phyloP scores from a whole-genome alignment of 306 rosid genomes.

The Casuarina cunninghamiana region DNA sequence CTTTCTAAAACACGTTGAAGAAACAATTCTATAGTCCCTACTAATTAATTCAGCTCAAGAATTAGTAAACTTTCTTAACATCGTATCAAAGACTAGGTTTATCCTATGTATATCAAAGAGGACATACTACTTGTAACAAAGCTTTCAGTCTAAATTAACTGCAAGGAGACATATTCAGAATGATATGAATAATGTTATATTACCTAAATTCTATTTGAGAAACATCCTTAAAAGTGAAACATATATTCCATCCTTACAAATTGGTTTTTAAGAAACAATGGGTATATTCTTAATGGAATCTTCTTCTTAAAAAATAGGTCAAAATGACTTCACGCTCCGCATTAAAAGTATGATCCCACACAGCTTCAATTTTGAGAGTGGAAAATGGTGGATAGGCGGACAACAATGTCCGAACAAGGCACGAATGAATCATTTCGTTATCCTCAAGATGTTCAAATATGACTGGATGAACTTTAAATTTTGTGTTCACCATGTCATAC shows the following conservation, averaged over 20 bases:
- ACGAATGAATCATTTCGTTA: neutral
- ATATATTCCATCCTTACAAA: too few species aligned
- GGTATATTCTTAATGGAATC: neutral
- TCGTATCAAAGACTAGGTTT: too few species aligned
- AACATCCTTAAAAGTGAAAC: too few species aligned
- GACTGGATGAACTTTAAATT: neutral
- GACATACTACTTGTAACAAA: too few species aligned
- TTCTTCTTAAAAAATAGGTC: neutral
- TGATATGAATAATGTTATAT: too few species aligned
- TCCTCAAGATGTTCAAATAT: neutral
- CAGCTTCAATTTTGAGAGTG: neutral
- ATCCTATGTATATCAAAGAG: too few species aligned
- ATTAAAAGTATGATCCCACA: neutral
- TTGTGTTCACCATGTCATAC: neutral
- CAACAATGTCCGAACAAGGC: neutral
- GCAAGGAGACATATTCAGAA: neutral
- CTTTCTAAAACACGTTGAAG: neutral
- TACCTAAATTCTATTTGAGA: too few species aligned
- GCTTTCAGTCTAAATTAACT: neutral
- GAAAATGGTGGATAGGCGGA: neutral
- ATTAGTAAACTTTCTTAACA: too few species aligned
- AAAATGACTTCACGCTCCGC: neutral
- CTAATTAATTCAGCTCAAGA: too few species aligned
- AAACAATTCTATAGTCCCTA: neutral
- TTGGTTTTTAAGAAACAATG: too few species aligned